These are phyloP conservation scores for Hondaea fermentalgiana DNA, from an alignment of 108 stramenopile species.

Conservation along the genomic window DNA sequence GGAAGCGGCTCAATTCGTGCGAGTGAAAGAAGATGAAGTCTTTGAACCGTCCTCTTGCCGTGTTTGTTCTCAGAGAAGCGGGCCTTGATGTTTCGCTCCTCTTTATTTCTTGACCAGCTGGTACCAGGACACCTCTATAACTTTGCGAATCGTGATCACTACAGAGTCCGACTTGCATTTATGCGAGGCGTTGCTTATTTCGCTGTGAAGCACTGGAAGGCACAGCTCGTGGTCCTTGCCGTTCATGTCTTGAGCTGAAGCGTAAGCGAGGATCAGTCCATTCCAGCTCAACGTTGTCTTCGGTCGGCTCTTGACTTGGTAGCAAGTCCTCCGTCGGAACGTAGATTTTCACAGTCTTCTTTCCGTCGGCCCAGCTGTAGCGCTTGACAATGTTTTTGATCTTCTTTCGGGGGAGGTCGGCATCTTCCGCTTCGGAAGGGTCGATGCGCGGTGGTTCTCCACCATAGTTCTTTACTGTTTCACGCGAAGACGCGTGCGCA, in stretches of 20 bases:
- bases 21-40: no score
- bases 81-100: no score
- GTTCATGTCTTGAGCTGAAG: neutral
- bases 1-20: no score
- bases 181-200: neutral
- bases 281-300: neutral
- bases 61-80: no score
- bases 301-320: neutral
- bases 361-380: slow-evolving; percentile 2
- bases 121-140: neutral
- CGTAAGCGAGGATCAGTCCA: neutral
- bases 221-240: slow-evolving; percentile 1
- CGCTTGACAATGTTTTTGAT: neutral
- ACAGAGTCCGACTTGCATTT: neutral
- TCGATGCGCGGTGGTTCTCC: neutral
- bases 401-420: neutral
- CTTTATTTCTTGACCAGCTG: neutral
- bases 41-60: no score
- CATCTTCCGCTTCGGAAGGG: neutral
- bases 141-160: neutral
- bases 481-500: neutral
- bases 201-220: neutral
- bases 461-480: slow-evolving; percentile 3
- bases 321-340: neutral
- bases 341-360: neutral